Evolutionary conservation across 2,329 filamentous ascomycete genomes (phyloP).

Genomic region (Parafenestella ontariensis): DNA sequence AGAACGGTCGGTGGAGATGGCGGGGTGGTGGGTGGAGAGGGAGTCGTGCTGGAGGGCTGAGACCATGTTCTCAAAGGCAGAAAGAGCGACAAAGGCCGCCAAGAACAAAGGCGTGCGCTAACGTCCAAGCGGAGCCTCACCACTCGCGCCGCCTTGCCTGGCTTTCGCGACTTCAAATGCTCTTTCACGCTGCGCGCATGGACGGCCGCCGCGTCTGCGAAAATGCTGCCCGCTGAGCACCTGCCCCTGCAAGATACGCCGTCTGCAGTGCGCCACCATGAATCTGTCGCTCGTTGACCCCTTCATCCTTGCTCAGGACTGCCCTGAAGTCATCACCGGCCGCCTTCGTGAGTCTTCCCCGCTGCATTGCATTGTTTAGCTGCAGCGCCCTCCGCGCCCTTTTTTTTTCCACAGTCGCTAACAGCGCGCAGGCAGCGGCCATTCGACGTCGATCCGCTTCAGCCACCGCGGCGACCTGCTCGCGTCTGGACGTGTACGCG

Average conservation of each 20-base stretch:
- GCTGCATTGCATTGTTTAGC: slow-evolving; percentile 53
- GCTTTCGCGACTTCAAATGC: background rate
- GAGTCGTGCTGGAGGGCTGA: slow-evolving; percentile 25
- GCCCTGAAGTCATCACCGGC: slow-evolving; percentile 87
- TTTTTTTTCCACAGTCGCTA: slow-evolving; percentile 21
- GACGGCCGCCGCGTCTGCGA: slow-evolving; percentile 20
- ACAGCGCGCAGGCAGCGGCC: slow-evolving; percentile 61
- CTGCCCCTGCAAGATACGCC: slow-evolving; percentile 15
- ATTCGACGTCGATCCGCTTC: slow-evolving; percentile 78
- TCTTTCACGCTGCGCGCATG: slow-evolving; percentile 24
- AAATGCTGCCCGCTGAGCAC: slow-evolving; percentile 29
- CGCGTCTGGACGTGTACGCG: slow-evolving; percentile 80
- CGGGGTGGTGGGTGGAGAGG: slow-evolving; percentile 34
- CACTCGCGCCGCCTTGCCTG: background rate
- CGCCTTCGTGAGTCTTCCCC: slow-evolving; percentile 72
- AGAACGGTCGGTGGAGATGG: slow-evolving; percentile 42
- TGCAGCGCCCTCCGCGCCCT: slow-evolving; percentile 58
- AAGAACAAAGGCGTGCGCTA: slow-evolving; percentile 10
- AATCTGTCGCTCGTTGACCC: slow-evolving; percentile 76
- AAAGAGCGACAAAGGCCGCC: slow-evolving; percentile 19
- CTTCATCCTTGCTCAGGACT: slow-evolving; percentile 78
- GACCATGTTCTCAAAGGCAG: slow-evolving; percentile 15
- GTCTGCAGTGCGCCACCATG: slow-evolving; percentile 56
- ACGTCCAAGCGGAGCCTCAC: slow-evolving; percentile 17
- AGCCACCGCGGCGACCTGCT: slow-evolving; percentile 94